Percentiles rank a stretch among this genome's conserved stretches.
These are phyloP conservation scores for Colletotrichum brevisporum DNA, from an alignment of 2,329 filamentous ascomycete species.

Conservation along the genomic window DNA sequence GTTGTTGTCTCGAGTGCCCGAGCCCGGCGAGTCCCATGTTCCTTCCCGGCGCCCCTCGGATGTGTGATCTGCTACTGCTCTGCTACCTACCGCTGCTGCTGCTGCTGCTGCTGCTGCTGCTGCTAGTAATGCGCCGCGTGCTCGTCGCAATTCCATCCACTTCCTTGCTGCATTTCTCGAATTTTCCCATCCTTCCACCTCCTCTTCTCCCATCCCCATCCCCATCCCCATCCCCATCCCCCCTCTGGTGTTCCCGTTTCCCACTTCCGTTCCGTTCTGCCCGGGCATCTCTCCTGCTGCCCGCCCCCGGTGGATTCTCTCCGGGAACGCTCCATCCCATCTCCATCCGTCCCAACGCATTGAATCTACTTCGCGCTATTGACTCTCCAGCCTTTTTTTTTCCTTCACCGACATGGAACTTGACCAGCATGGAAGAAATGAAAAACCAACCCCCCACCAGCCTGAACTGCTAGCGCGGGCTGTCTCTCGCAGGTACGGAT, in stretches of 20 bases:
- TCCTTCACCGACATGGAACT: constrained; percentile 20
- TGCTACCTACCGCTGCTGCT: not conserved
- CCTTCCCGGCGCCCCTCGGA: no score
- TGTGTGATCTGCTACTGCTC: no score
- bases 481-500: no score
- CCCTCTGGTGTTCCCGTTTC: not conserved
- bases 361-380: constrained; percentile 18
- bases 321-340: not conserved
- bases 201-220: not conserved
- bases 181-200: constrained; percentile 15
- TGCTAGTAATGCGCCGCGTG: not conserved
- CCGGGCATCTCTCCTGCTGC: constrained; percentile 13
- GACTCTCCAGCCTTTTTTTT: constrained; percentile 21
- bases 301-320: constrained; percentile 7
- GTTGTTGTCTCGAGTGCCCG: no score
- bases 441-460: not conserved
- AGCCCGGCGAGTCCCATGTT: no score
- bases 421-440: constrained; percentile 19
- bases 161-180: constrained; percentile 5
- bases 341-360: constrained; percentile 22
- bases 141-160: not conserved
- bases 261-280: constrained; percentile 17
- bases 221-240: not conserved
- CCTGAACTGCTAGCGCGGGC: not conserved
- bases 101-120: not conserved